Conservation (phyloP, 257 asterid species). For the Solanum tarapatanum region DNA sequence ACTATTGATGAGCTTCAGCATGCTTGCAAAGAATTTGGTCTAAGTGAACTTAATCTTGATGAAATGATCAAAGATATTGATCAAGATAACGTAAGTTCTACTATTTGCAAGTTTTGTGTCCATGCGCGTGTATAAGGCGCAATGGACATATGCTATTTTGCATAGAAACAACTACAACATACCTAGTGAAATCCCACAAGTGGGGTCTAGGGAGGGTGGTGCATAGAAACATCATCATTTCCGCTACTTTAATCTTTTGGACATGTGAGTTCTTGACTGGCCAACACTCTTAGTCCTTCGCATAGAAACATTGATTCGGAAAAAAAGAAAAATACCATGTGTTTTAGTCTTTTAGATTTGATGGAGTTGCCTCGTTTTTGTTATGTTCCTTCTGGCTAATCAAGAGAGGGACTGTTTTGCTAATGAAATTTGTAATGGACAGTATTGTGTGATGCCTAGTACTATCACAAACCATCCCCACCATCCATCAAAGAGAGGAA, state of each 20-base stretch:
- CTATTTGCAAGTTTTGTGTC: not conserved
- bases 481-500: not conserved
- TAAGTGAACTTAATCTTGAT: constrained; percentile 72
- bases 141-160: not conserved
- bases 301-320: not conserved
- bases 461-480: not conserved
- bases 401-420: not conserved
- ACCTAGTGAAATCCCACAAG: not conserved
- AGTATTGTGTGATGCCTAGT: not conserved
- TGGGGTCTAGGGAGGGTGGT: not conserved
- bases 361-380: not conserved
- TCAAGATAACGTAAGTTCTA: constrained; percentile 66
- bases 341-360: not conserved
- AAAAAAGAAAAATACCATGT: not conserved
- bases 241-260: not conserved
- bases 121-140: not conserved
- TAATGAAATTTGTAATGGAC: not conserved
- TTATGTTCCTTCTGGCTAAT: not conserved
- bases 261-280: not conserved
- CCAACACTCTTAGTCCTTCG: not conserved
- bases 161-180: not conserved
- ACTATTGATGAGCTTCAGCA: constrained; percentile 92
- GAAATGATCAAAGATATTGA: constrained; percentile 86
- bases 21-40: constrained; percentile 87
- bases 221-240: not conserved